Percentiles rank a stretch among this genome's conserved stretches.
Evolutionary conservation across 306 rosid genomes (phyloP).

Genomic region (Rosa lucieae): DNA sequence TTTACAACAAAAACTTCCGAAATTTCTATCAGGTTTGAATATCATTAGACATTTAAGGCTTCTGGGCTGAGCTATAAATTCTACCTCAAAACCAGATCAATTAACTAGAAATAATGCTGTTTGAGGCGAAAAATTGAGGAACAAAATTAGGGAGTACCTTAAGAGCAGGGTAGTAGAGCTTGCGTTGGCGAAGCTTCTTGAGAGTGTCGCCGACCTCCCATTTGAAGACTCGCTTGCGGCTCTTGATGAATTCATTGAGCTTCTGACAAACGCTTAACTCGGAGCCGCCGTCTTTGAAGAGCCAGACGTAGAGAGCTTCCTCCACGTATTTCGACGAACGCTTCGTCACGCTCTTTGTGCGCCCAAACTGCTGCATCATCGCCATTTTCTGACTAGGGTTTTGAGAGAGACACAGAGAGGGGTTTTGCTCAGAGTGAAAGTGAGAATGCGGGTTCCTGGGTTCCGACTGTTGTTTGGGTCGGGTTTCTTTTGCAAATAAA

Average conservation of each 20-base stretch:
- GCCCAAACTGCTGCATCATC: slow-evolving; percentile 48
- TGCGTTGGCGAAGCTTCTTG: slow-evolving; percentile 77
- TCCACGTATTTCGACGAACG: slow-evolving; percentile 74
- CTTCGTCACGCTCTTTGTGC: slow-evolving; percentile 61
- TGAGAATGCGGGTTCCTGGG: background rate
- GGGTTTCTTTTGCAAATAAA: background rate
- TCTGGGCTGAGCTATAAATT: too few relatives aligned
- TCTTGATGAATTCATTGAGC: slow-evolving; percentile 66
- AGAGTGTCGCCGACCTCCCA: slow-evolving; percentile 92
- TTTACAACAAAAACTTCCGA: too few relatives aligned
- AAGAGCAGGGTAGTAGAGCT: slow-evolving; percentile 72
- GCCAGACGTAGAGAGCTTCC: slow-evolving; percentile 65
- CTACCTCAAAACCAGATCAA: background rate
- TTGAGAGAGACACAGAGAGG: background rate
- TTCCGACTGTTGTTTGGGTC: background rate
- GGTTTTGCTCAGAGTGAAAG: background rate
- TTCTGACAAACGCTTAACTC: slow-evolving; percentile 56
- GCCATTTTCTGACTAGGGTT: slow-evolving; percentile 49
- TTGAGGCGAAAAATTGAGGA: background rate
- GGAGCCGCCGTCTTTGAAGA: slow-evolving; percentile 75
- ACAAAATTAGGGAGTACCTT: slow-evolving; percentile 44
- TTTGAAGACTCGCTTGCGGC: slow-evolving; percentile 75
- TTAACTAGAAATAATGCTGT: background rate
- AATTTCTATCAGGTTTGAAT: too few relatives aligned
- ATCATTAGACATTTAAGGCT: too few relatives aligned